These are phyloP conservation scores for Pseudogymnoascus sp. DNA, from an alignment of 2,329 filamentous ascomycete species.

Conservation along the genomic window DNA sequence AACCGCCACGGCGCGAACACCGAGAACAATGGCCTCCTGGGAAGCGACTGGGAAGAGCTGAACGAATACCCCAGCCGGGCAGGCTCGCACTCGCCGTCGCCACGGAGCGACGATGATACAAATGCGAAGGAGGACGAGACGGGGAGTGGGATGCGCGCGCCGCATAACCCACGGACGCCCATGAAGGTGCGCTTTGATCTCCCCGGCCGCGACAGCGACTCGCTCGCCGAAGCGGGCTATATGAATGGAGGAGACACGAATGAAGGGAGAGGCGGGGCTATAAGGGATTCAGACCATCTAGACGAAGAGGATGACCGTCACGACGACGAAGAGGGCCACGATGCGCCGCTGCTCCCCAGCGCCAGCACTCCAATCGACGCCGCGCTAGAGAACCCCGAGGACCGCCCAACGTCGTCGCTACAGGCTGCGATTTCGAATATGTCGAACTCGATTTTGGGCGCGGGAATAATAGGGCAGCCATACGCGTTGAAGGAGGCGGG, in stretches of 20 bases:
- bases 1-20: not conserved
- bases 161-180: conserved; percentile 25
- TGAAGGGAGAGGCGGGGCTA: not conserved
- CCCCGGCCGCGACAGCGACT: conserved; percentile 88
- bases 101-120: not conserved
- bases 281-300: not conserved
- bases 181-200: conserved; percentile 88
- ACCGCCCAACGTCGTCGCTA: conserved; percentile 74
- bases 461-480: conserved; percentile 72
- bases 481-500: conserved; percentile 95
- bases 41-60: conserved; percentile 1
- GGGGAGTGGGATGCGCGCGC: not conserved
- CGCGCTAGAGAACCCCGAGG: conserved; percentile 35
- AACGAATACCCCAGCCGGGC: not conserved
- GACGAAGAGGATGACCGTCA: not conserved
- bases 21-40: conserved; percentile 1
- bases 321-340: conserved; percentile 29
- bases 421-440: conserved; percentile 97
- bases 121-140: not conserved
- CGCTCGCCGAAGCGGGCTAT: conserved; percentile 57
- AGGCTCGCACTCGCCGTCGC: not conserved
- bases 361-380: conserved; percentile 30
- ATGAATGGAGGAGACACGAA: not conserved
- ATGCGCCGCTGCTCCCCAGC: conserved; percentile 7
- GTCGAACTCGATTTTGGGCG: conserved; percentile 94